These are phyloP conservation scores for Lecanicillium sp. DNA, from an alignment of 2,329 filamentous ascomycete genomes.

Conservation along the genomic window DNA sequence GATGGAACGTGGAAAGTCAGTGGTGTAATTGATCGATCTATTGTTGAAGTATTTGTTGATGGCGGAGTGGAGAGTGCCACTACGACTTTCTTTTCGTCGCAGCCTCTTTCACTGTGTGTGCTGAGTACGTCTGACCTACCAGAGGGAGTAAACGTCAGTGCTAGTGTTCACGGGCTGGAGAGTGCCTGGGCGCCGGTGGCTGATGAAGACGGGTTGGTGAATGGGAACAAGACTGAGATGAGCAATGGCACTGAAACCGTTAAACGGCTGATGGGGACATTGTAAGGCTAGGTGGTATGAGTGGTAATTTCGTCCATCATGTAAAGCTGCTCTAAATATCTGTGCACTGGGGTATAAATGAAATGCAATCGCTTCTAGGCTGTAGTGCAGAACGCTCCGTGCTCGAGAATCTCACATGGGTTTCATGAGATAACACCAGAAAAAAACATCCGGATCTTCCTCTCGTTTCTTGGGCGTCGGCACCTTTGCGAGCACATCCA, in stretches of 20 bases:
- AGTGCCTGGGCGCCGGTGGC: slow-evolving; percentile 17
- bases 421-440: slow-evolving; percentile 36
- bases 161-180: slow-evolving; percentile 16
- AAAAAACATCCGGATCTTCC: slow-evolving; percentile 37
- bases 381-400: too few relatives aligned
- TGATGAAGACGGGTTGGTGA: slow-evolving; percentile 5
- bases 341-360: not conserved
- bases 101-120: slow-evolving; percentile 17
- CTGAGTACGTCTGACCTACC: slow-evolving; percentile 15
- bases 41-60: slow-evolving; percentile 26
- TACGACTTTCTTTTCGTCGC: slow-evolving; percentile 19
- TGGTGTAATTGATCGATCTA: slow-evolving; percentile 25
- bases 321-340: too few relatives aligned
- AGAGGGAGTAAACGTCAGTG: slow-evolving; percentile 12
- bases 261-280: slow-evolving; percentile 1
- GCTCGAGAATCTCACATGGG: slow-evolving; percentile 16
- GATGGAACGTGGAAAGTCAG: slow-evolving; percentile 18
- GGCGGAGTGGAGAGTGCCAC: slow-evolving; percentile 24
- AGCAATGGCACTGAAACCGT: not conserved
- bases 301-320: too few relatives aligned
- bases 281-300: not conserved
- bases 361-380: not conserved
- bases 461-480: slow-evolving; percentile 29
- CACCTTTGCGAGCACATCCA: slow-evolving; percentile 32
- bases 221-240: slow-evolving; percentile 6